These are phyloP conservation scores for Bolboschoenus planiculmis DNA, from an alignment of 176 grass and related monocot genomes.

Conservation along the genomic window DNA sequence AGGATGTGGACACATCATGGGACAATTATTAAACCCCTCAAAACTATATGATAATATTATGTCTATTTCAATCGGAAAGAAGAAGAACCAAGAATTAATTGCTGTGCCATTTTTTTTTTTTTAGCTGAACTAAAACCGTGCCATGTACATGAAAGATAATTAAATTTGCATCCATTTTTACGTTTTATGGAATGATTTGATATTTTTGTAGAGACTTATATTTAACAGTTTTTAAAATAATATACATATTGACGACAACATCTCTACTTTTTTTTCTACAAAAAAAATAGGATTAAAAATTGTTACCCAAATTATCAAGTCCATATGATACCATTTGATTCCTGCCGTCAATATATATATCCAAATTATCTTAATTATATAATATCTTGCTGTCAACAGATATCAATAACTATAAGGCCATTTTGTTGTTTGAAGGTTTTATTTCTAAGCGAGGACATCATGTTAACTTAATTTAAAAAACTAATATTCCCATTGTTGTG, in stretches of 20 bases:
- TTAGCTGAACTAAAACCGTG: background rate
- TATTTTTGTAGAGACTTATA: too few species aligned
- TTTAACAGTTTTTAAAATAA: too few species aligned
- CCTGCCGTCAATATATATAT: background rate
- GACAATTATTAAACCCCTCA: background rate
- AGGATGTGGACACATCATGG: background rate
- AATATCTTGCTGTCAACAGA: background rate
- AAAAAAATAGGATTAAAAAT: too few species aligned
- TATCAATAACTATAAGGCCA: background rate
- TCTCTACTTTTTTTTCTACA: too few species aligned
- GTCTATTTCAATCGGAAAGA: background rate
- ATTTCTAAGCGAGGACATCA: background rate
- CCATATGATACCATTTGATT: background rate
- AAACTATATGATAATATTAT: background rate
- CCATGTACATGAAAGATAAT: background rate
- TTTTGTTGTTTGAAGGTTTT: background rate
- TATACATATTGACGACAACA: too few species aligned
- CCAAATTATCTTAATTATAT: too few species aligned
- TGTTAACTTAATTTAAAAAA: background rate
- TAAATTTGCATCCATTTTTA: too few species aligned
- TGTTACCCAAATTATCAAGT: too few species aligned
- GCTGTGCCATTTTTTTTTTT: background rate
- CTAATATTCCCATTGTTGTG: background rate
- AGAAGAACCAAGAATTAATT: background rate
- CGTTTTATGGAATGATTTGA: too few species aligned